Evolutionary conservation across 2,329 filamentous ascomycete genomes (phyloP), one percentile per base, ranked within the genome.

Genomic region (Trichophyton simii): DNA sequence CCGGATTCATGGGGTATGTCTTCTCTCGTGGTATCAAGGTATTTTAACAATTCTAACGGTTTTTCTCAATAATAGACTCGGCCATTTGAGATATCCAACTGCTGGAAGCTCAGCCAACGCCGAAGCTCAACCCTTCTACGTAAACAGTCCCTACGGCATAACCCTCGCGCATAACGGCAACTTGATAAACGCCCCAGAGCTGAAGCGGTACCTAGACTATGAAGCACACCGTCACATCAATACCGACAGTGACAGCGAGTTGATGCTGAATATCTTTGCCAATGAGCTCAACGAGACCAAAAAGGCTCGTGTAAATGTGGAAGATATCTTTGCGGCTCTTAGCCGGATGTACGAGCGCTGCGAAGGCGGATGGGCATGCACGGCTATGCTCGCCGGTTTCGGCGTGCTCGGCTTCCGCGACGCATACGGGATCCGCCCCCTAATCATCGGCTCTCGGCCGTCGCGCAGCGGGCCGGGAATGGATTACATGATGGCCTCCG

Each of bases 401-500:
- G 88, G 88, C 63, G 80, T 92, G 61, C 83, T 92, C 41, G 88
- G 86, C 54, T 92, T 92, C 78, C 81, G 88, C 65, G 89, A 95
- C 71, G 78, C 84, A 4, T 84, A 90, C 69, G 89, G 89, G 64
- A 95, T 95, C 69, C 87, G 91, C 11, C 91, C 91, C 2, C 82
- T 96, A 65, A 83, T 88, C 55, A 77, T 95, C 8, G 91, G 91
- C 48, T 88, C 85, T 57, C 83, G 90, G 60, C 81, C 83, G 1
- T 90, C 88, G 1, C 74, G 78, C 13, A 87, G 84, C 44, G 80
- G 82, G 41, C 78, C 82, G 3, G 85, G 84, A 4, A 86, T 76
- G 63, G 91, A 96, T 74, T 96, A 95, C 77, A 90, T 96, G 82
- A 83, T 96, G 78, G 89, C 90, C 0, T 95, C 90, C 0, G 91